Percentiles rank a stretch among this genome's conserved stretches.
These are phyloP conservation scores for Schizothecium vesticola DNA, from an alignment of 495 filamentous ascomycete species.

Conservation along the genomic window DNA sequence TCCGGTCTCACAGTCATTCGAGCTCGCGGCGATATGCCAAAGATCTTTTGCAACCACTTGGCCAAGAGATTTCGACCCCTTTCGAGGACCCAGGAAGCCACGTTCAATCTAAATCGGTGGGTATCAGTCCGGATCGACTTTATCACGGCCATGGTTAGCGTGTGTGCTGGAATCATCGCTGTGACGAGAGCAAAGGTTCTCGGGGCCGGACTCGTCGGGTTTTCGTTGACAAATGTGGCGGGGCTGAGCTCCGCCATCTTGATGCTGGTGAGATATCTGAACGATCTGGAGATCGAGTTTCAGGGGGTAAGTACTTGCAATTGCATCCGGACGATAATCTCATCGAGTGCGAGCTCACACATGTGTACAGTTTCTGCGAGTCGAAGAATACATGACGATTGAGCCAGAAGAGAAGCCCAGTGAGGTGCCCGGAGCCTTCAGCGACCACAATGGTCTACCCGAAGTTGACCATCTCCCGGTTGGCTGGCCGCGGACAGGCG, in stretches of 20 bases:
- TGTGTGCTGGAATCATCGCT: slow-evolving; percentile 43
- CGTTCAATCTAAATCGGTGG: slow-evolving; percentile 49
- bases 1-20: slow-evolving; percentile 45
- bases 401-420: slow-evolving; percentile 40
- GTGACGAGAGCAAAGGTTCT: slow-evolving; percentile 36
- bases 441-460: background rate
- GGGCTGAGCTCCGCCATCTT: slow-evolving; percentile 45
- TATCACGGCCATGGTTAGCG: slow-evolving; percentile 42
- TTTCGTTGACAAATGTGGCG: slow-evolving; percentile 46
- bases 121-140: slow-evolving; percentile 45
- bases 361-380: slow-evolving; percentile 37
- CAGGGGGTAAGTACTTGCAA: slow-evolving; percentile 33
- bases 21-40: slow-evolving; percentile 40
- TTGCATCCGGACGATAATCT: background rate
- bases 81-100: slow-evolving; percentile 37
- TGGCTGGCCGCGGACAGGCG: slow-evolving; percentile 44
- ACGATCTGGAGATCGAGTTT: slow-evolving; percentile 47
- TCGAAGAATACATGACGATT: slow-evolving; percentile 43
- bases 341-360: background rate
- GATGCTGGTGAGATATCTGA: slow-evolving; percentile 40
- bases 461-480: slow-evolving; percentile 26
- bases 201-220: slow-evolving; percentile 43
- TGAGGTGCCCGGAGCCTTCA: slow-evolving; percentile 6
- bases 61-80: slow-evolving; percentile 39
- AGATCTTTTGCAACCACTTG: slow-evolving; percentile 37